These are phyloP conservation scores for Panus rudis DNA, from an alignment of 768 basidiomycete genomes.

Conservation along the genomic window DNA sequence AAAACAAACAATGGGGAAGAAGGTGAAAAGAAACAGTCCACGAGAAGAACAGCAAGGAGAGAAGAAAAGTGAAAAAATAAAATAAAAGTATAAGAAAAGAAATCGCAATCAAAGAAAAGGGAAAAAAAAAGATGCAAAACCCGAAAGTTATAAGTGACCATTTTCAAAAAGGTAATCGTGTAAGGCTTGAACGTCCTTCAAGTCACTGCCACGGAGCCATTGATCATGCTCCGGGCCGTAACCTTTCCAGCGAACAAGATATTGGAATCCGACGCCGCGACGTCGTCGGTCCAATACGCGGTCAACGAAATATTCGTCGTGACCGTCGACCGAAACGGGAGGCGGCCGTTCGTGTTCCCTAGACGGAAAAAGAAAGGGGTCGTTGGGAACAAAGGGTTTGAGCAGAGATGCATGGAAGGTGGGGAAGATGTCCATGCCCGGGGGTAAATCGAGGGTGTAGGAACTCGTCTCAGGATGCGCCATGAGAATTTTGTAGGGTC, in stretches of 20 bases:
- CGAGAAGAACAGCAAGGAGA: too few relatives aligned
- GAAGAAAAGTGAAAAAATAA: not conserved
- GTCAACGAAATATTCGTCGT: constrained; percentile 9
- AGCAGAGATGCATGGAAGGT: constrained; percentile 31
- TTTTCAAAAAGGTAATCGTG: constrained; percentile 13
- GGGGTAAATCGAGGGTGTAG: constrained; percentile 19
- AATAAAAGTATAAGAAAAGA: too few relatives aligned
- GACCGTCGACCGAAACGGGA: constrained; percentile 6
- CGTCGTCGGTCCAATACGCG: not conserved
- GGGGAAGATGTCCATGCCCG: constrained; percentile 15
- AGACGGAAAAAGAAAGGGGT: constrained; percentile 30
- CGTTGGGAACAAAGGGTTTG: constrained; percentile 25
- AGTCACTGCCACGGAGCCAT: constrained; percentile 20
- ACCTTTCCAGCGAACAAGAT: constrained; percentile 1
- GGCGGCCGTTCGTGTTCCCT: constrained; percentile 1
- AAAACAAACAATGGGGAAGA: too few relatives aligned
- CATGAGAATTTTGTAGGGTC: constrained; percentile 15
- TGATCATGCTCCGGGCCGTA: constrained; percentile 20
- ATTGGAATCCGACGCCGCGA: not conserved
- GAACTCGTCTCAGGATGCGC: constrained; percentile 7
- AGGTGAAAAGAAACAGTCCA: too few relatives aligned
- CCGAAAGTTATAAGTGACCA: too few relatives aligned
- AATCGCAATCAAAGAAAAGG: too few relatives aligned
- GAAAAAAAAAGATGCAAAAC: too few relatives aligned
- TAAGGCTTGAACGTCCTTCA: constrained; percentile 21